Evolutionary conservation across 129 eudicot species (phyloP).

Genomic region (Flaveria bidentis): DNA sequence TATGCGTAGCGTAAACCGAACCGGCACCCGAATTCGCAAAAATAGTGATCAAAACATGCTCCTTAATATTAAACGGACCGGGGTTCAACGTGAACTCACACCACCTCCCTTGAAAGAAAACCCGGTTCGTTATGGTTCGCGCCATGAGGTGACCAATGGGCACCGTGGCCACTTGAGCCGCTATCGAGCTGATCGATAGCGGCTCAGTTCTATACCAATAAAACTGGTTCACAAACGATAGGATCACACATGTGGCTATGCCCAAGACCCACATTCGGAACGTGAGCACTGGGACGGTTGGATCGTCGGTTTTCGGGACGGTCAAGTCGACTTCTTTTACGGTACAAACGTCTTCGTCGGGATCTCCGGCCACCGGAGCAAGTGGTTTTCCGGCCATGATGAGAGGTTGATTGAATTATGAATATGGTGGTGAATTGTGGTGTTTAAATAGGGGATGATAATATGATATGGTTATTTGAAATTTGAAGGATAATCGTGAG

Average conservation of each 20-base stretch:
- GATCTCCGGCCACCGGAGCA: background rate
- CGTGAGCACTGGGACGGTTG: conserved; percentile 55
- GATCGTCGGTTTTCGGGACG: conserved; percentile 75
- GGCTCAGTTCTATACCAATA: conserved; percentile 69
- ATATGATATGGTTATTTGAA: conserved; percentile 4
- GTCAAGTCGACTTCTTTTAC: conserved; percentile 61
- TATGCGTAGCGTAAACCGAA: conserved; percentile 62
- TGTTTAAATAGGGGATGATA: background rate
- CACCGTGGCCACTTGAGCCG: conserved; percentile 60
- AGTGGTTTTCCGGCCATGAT: conserved; percentile 18
- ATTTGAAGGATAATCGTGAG: conserved; percentile 13
- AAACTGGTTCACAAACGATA: conserved; percentile 69
- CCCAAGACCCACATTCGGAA: conserved; percentile 82
- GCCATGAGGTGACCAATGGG: conserved; percentile 83
- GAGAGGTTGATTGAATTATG: background rate
- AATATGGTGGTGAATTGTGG: background rate
- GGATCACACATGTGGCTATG: conserved; percentile 43
- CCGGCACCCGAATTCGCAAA: conserved; percentile 77
- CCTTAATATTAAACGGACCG: conserved; percentile 73
- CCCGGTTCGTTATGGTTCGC: conserved; percentile 37
- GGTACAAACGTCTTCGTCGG: conserved; percentile 36
- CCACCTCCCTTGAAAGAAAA: conserved; percentile 41
- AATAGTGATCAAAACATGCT: conserved; percentile 72
- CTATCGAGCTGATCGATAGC: conserved; percentile 37
- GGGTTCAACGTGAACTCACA: conserved; percentile 60